Conservation (phyloP, 2,329 filamentous ascomycete species). For the Microdochium trichocladiopsis region DNA sequence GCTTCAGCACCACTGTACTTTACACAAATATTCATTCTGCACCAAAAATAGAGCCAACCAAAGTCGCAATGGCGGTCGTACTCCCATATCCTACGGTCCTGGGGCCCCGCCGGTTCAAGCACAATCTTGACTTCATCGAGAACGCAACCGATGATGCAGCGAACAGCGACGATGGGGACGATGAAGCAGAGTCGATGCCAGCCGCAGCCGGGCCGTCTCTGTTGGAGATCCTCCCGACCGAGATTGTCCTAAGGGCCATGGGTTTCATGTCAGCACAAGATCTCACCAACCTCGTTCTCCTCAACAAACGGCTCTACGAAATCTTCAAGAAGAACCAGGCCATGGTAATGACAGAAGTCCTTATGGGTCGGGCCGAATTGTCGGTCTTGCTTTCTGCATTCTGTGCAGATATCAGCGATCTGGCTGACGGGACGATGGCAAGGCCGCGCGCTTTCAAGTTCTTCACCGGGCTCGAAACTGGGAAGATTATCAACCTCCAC, state of each 20-base stretch:
- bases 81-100: neutral
- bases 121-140: neutral
- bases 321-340: conserved; percentile 34
- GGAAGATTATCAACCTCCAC: conserved; percentile 9
- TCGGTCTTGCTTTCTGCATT: conserved; percentile 39
- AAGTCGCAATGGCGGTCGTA: neutral
- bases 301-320: conserved; percentile 27
- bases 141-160: neutral
- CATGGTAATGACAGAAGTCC: conserved; percentile 32
- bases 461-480: conserved; percentile 5
- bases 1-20: no score
- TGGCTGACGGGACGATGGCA: conserved; percentile 13
- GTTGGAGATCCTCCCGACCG: conserved; percentile 30
- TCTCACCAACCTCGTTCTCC: conserved; percentile 28
- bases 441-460: conserved; percentile 15
- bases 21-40: neutral
- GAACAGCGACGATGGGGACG: conserved; percentile 29
- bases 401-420: conserved; percentile 27
- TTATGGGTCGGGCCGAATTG: conserved; percentile 32
- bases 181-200: conserved; percentile 22
- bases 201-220: neutral
- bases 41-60: neutral
- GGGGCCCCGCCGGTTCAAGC: neutral
- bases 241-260: conserved; percentile 42
- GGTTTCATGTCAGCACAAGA: conserved; percentile 33